Conservation (phyloP, 441 rosid species). For the Aquilaria agallochum region DNA sequence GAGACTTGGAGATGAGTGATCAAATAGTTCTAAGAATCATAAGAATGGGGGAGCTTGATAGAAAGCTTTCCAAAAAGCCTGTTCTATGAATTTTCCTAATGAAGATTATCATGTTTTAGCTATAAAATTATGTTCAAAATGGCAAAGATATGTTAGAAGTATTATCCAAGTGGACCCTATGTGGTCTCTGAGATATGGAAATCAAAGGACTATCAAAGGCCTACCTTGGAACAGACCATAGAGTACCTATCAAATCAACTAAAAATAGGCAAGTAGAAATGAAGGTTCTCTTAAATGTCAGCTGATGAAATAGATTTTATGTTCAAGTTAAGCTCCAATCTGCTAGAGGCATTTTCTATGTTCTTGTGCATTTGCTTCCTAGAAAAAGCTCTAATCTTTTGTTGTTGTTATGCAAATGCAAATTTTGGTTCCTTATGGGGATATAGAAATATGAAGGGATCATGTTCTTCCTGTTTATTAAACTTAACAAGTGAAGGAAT, state of each 20-base stretch:
- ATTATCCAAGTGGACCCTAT: constrained; percentile 20
- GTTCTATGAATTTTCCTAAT: constrained; percentile 16
- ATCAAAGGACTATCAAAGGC: constrained; percentile 18
- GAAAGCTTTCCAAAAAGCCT: constrained; percentile 19
- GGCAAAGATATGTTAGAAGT: constrained; percentile 15
- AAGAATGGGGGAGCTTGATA: constrained; percentile 32
- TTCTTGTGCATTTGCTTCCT: too few species aligned
- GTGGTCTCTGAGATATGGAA: constrained; percentile 23
- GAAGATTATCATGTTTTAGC: constrained; percentile 7
- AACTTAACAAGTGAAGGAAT: too few species aligned
- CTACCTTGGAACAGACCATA: constrained; percentile 20
- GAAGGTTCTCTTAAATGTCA: not conserved
- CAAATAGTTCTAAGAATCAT: constrained; percentile 19
- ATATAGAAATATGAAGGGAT: too few species aligned
- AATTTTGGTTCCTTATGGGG: too few species aligned
- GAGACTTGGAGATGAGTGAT: constrained; percentile 16
- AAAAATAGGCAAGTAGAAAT: constrained; percentile 13
- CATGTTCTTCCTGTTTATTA: too few species aligned
- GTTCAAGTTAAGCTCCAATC: too few species aligned
- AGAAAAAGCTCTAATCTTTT: too few species aligned
- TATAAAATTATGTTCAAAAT: constrained; percentile 16
- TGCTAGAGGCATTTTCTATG: too few species aligned
- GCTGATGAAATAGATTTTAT: too few species aligned
- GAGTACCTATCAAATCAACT: constrained; percentile 15
- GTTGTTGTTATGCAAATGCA: too few species aligned